Evolutionary conservation across 495 filamentous ascomycete genomes (phyloP).

Genomic region (Tuber umbilicatum): DNA sequence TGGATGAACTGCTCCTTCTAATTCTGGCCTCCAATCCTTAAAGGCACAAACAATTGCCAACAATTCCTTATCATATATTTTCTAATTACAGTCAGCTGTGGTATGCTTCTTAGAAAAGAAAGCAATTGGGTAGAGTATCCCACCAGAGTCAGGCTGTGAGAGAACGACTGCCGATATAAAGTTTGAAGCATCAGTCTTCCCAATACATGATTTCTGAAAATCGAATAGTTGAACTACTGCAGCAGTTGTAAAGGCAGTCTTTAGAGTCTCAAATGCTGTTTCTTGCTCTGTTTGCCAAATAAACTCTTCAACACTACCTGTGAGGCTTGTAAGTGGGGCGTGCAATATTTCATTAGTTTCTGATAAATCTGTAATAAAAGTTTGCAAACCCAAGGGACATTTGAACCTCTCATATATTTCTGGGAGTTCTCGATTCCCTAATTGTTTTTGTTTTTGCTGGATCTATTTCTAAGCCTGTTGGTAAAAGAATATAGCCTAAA

Average conservation of each 20-base stretch:
- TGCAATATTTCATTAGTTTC: too few relatives aligned
- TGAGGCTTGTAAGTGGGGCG: too few relatives aligned
- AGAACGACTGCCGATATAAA: too few relatives aligned
- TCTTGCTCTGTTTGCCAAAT: too few relatives aligned
- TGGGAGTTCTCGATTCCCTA: neutral
- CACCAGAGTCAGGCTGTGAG: too few relatives aligned
- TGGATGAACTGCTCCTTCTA: neutral
- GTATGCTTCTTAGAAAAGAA: conserved; percentile 14
- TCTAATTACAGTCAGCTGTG: conserved; percentile 2
- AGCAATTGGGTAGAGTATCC: too few relatives aligned
- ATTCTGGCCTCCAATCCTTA: conserved; percentile 1
- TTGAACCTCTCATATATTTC: neutral
- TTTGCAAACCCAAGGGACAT: neutral
- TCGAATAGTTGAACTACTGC: too few relatives aligned
- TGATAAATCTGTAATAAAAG: neutral
- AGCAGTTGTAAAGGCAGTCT: too few relatives aligned
- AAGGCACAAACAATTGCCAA: neutral
- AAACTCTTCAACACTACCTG: too few relatives aligned
- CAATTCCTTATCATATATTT: conserved; percentile 2
- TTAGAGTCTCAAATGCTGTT: too few relatives aligned
- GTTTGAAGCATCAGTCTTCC: neutral
- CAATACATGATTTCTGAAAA: neutral
- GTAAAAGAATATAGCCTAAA: neutral
- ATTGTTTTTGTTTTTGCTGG: neutral
- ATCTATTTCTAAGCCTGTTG: conserved; percentile 6